Base-by-base conservation (phyloP, 345 rosid species). In the Sisymbrium altissimum region DNA sequence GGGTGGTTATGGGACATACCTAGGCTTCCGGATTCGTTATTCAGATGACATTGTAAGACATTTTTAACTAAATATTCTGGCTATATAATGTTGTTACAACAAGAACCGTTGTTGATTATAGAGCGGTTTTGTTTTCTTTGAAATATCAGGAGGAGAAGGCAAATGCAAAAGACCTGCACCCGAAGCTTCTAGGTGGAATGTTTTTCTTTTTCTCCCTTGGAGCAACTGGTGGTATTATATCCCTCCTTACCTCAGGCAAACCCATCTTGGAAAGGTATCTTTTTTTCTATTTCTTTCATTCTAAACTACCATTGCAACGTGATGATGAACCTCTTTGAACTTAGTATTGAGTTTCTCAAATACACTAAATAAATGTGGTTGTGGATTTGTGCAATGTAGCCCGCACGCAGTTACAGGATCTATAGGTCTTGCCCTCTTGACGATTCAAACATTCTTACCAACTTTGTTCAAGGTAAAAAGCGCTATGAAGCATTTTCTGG, bases 1-100 rank as follows among this genome's bases (percentile, higher is more conserved):
- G 97, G 99, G 97, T 15, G 97, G 99, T 11, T 89, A 90, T 41
- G 97, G 99, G 64, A 91, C 97, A 17, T 95, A 88, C 74, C 82
- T 95, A 43, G 99, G 97, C 63, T 95, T 88, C 64, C 87, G 89
- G 64, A 86, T 92, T 64, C 87, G 87, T 15, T 87, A 64, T 75
- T 86, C 99, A 3, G 87, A 88, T 59, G 86, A 88, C 75, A 75
- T 85, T 89, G 98, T 91, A 80, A 86, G 87, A 40, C 23, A 0
- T 1, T 29, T 25, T 12, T 17, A 21, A 27, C 29, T 30, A 0
- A 23, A 18, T 0, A 43, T 7, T 40, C 49, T 48, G 29, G 29
- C 39, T 57, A 48, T 64, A 56, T 29, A 17, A n/a, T 55, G 13
- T 14, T 27, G n/a, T n/a, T n/a, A n/a, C n/a, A n/a, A 9, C 21